Evolutionary conservation across 1,139 yeast genomes (phyloP), one percentile per base, ranked within the genome.

Genomic region (Saccharomyces hybrid): DNA sequence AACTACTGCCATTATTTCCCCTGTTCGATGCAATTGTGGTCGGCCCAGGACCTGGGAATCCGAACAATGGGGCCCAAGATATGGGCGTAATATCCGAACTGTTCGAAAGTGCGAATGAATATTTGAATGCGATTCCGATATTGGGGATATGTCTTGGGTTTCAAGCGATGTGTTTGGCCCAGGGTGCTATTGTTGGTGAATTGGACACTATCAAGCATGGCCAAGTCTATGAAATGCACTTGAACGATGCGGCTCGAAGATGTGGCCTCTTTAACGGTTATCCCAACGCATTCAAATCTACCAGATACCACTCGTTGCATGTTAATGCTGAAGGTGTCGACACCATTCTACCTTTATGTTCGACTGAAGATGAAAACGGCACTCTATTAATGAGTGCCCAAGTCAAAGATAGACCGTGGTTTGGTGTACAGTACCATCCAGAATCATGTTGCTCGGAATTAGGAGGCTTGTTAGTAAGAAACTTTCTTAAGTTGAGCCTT

Each of bases 1-100:
- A 72, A 34, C 73, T 83, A 48, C 49, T 51, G 9, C 51, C 53
- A 2, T 67, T 73, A 32, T 63, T 76, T 6, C 67, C 73, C 0
- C 66, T 74, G n/a, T 85, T 89, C 61, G 88, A 86, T 55, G 90
- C 89, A 49, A 77, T 95, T 4, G 83, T 93, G 0, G 78, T 93
- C 11, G 99, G 99, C 0, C 99, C 99, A 0, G 99, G 99, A 0
- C 99, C 99, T 0, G 99, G 99, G 0, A 83, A 87, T 61, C 99
- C 99, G 0, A 72, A 73, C 2, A 77, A 73, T 47, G 64, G 70
- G 1, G 67, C 76, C 0, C 59, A 67, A 1, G 98, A 91, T 65
- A 82, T 87, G 26, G 98, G 97, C 0, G 77, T 90, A 5, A 79
- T 90, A n/a, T 80, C 82, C 3, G 53, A 56, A 4, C 50, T 72